Conservation (phyloP, 176 grass and related monocot species). For the Oryza rufipogon region DNA sequence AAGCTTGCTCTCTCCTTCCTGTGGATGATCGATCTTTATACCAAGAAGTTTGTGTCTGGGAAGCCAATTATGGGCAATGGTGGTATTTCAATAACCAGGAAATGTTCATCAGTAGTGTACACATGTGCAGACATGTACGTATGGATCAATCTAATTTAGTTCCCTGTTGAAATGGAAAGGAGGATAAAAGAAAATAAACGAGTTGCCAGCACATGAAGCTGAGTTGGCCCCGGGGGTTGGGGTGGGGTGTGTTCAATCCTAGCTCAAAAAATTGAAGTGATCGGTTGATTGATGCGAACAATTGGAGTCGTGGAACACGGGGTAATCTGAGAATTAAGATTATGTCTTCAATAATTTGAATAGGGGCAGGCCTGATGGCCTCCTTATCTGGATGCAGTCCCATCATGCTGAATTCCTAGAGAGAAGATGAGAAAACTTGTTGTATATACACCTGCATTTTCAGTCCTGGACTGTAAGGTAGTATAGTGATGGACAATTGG, state of each 20-base stretch:
- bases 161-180: conserved; percentile 14
- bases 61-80: conserved; percentile 43
- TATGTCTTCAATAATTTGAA: background rate
- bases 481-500: background rate
- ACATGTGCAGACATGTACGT: conserved; percentile 22
- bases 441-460: background rate
- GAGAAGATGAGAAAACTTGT: background rate
- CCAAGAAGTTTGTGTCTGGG: conserved; percentile 18
- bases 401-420: background rate
- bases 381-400: background rate
- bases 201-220: conserved; percentile 21
- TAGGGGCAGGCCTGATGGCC: background rate
- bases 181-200: background rate
- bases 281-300: background rate
- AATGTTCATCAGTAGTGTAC: conserved; percentile 19
- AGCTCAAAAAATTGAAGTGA: too few species aligned
- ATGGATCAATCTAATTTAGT: conserved; percentile 6
- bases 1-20: background rate
- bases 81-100: conserved; percentile 29
- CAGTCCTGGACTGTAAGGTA: background rate
- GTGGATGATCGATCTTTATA: conserved; percentile 64
- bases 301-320: conserved; percentile 42
- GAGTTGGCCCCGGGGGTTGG: background rate
- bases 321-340: background rate
- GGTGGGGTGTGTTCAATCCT: too few species aligned